Evolutionary conservation across 768 basidiomycete species (phyloP), one percentile per base, ranked within the genome.

Genomic region (Lentinula boryana): DNA sequence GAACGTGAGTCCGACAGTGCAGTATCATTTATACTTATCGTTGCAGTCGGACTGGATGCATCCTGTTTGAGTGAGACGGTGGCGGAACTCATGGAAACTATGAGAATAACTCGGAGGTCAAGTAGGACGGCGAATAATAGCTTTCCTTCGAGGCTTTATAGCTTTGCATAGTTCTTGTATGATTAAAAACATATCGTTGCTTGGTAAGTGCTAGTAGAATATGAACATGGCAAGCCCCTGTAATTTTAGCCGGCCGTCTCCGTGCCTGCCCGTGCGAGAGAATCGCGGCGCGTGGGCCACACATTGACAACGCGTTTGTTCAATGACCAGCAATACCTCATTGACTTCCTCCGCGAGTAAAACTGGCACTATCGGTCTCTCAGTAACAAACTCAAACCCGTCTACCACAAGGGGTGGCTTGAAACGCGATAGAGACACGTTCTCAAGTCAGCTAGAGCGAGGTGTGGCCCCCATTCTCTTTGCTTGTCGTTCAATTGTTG

Each of bases 381-480:
- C 40, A 27, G 18, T 4, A 9, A 4, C 36, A 35, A 27, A 18
- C 36, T 36, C 33, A 12, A 33, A 7, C n/a, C 32, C 38, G 13
- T 15, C 38, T 31, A 12, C 9, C 1, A 40, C 38, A 56, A 40
- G 16, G 40, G 23, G 12, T 43, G 59, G 50, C 41, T n/a, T 60
- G 21, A 60, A 60, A 43, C 49, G 52, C 27, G 41, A 36, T 21
- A 33, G 52, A 46, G 50, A 60, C 57, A 58, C 43, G 57, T 48
- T 68, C 66, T 5, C 67, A 69, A 4, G 68, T 65, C 9, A 58
- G n/a, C 56, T 44, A n/a, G 56, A 57, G 33, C 56, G 33, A 36
- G 43, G 57, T 49, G 33, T 15, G 48, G n/a, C 44, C 35, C 35
- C 7, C 40, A 16, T 36, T 31, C n/a, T 27, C 4, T 57, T 15